Base-by-base conservation (phyloP, 2,329 filamentous ascomycete genomes). In the Aspergillus bombycis region DNA sequence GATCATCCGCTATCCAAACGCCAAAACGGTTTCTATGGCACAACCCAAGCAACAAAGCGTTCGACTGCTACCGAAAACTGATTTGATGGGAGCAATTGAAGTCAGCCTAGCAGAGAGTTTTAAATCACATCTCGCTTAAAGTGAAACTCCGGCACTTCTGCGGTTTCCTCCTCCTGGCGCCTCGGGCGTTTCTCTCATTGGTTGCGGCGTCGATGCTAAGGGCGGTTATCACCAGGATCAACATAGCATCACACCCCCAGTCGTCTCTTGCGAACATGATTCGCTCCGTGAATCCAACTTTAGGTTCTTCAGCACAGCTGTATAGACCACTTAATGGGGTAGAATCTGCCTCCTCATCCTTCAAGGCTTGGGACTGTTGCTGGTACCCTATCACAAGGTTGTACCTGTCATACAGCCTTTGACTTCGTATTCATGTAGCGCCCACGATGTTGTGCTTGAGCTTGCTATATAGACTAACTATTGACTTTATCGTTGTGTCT, bases 231-330 rank as follows among this genome's bases (percentile, higher is more conserved):
- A 67, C 64, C 61, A 48, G 36, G 41, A 36, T 53, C 62, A 57
- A 58, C 66, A 52, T 57, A 58, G 59, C 46, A 66, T 67, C 66
- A 64, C 66, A 64, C 45, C 45, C 61, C 64, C 58, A 62, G 62
- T 58, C 46, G 19, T 34, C 52, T 50, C 45, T 30, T 12, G 14
- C 26, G 32, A 28, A 56, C 41, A 34, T 64, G 62, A 67, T 67
- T 67, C 60, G 66, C 41, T 57, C 16, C 21, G 48, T 21, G 19
- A 34, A 38, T 26, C 59, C 48, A 56, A 34, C 32, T 57, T 36
- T 38, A 50, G 53, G 41, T 45, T 59, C 46, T 57, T 63, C 64
- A 53, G 56, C 58, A 57, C 60, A 53, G 26, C 53, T 32, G 28
- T 34, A 53, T 16, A n/a, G 52, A 11, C 66, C 64, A 66, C 61